Evolutionary conservation across 73 alveolate genomes (phyloP).

Genomic region (Paramecium tetraurelia): DNA sequence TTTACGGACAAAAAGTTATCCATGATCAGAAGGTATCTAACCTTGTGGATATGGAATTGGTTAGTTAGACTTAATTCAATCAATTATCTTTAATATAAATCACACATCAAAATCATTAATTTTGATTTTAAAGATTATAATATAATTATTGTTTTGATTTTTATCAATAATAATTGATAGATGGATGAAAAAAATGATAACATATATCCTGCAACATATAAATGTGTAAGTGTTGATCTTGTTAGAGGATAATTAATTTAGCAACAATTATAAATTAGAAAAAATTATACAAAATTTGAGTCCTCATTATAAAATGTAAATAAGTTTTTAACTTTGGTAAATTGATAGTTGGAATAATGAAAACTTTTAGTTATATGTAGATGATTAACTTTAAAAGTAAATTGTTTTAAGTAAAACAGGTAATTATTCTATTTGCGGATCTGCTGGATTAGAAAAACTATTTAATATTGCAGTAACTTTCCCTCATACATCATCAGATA

Average conservation of each 20-base stretch:
- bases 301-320: neutral
- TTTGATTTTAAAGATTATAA: no score
- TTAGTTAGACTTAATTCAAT: no score
- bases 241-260: no score
- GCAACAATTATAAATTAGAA: neutral
- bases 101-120: no score
- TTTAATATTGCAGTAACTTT: neutral
- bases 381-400: neutral
- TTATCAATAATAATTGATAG: neutral
- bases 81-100: no score
- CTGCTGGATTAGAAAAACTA: neutral
- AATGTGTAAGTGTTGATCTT: neutral
- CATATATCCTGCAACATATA: neutral
- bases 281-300: neutral
- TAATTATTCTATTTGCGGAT: neutral
- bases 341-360: neutral
- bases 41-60: no score
- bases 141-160: no score
- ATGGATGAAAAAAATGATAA: neutral
- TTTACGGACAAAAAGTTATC: no score
- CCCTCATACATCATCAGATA: neutral
- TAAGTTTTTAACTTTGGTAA: neutral
- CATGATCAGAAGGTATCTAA: no score
- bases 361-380: neutral
- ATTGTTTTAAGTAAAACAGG: neutral